Evolutionary conservation across 192 early-diverging fungal species (phyloP), one percentile per base, ranked within the genome.

Genomic region (Coemansia sp.): DNA sequence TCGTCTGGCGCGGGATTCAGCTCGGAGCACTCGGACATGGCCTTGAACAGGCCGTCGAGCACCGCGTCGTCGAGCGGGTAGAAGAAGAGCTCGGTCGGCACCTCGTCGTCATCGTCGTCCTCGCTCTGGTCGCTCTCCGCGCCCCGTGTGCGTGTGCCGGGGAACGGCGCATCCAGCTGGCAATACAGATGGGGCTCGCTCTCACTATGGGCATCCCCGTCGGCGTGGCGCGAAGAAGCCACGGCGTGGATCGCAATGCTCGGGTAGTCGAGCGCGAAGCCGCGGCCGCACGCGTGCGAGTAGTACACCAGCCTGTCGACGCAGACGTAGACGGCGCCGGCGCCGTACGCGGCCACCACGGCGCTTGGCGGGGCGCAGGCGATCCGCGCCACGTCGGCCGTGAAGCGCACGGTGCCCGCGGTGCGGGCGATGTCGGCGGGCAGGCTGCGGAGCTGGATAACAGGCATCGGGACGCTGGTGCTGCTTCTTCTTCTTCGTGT

Each of bases 231-330:
- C n/a, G n/a, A n/a, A 3, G 71, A 73, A 13, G 26, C 0, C 26
- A 74, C 47, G 10, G 77, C 77, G 37, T 79, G 77, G 18, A 79
- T 74, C 1, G 70, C 68, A 58, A 79, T 71, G 64, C 26, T 57
- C 8, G 50, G 71, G 23, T 79, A 79, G 42, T 65, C 56, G 11
- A 79, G 39, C 15, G 77, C 44, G 43, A 79, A 73, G 13, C 70
- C 76, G 2, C 8, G 18, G 6, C 12, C 44, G 12, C 13, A 10
- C 3, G 23, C 32, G 5, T 23, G 15, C 8, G 59, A 67, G 54
- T 63, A 63, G 57, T 66, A 73, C 26, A 70, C 40, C 9, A 70
- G 61, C n/a, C 45, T 61, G 13, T 59, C 49, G 44, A 70, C 61
- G 61, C 68, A 44, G 23, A 71, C 48, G 49, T 70, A 71, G 11